These are phyloP conservation scores for Malassezia psittaci DNA, from an alignment of 1,284 basidiomycete species.

Conservation along the genomic window DNA sequence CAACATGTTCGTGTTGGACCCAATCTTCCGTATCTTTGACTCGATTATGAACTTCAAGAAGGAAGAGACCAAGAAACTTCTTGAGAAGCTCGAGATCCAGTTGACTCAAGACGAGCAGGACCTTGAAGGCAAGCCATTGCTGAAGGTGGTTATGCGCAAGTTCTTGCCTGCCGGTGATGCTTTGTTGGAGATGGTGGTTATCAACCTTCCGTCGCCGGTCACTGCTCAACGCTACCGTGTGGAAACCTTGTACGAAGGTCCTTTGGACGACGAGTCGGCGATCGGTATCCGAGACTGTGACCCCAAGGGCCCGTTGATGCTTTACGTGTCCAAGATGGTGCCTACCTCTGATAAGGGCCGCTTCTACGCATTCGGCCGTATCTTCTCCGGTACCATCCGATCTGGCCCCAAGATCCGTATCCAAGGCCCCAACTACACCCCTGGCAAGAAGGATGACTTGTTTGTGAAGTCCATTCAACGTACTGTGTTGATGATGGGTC, in stretches of 20 bases:
- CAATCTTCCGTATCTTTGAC: conserved; percentile 98
- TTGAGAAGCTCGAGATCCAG: conserved; percentile 94
- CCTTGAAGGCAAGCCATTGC: conserved; percentile 87
- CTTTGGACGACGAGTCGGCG: conserved; percentile 98
- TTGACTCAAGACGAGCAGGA: conserved; percentile 84
- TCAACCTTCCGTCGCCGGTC: conserved; percentile 80
- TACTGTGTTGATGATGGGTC: conserved; percentile 99
- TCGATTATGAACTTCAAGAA: conserved; percentile 99
- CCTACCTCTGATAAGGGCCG: conserved; percentile 99
- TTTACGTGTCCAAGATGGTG: conserved; percentile 99
- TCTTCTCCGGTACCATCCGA: conserved; percentile 96
- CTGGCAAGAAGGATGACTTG: conserved; percentile 97
- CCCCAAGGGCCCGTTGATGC: conserved; percentile 88
- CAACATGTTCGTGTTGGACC: conserved; percentile 84
- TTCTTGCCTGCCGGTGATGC: conserved; percentile 99
- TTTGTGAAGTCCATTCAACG: conserved; percentile 98
- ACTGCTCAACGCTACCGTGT: conserved; percentile 98
- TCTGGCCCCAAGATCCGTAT: conserved; percentile 98
- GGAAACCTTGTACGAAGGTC: conserved; percentile 98
- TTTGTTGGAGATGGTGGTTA: conserved; percentile 99
- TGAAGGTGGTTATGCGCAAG: conserved; percentile 98
- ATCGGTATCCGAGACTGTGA: conserved; percentile 98
- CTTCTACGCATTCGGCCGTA: conserved; percentile 99
- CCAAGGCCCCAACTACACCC: conserved; percentile 96
- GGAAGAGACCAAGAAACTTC: conserved; percentile 70